These are phyloP conservation scores for Postia placenta DNA, from an alignment of 768 basidiomycete genomes.

Conservation along the genomic window DNA sequence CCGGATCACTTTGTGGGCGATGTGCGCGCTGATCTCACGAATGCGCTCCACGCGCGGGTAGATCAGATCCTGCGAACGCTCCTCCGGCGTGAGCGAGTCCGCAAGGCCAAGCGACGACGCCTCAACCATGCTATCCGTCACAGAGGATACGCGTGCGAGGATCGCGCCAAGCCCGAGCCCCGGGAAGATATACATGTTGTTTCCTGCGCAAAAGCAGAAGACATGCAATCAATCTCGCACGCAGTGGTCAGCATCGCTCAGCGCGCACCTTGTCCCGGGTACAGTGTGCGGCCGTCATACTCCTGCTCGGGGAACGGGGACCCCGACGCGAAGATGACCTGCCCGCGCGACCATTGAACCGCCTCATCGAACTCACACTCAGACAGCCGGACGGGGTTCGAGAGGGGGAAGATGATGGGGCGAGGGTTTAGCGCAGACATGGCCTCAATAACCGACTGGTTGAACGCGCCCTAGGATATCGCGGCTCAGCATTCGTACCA, in stretches of 20 bases:
- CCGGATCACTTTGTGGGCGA: conserved; percentile 72
- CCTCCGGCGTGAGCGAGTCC: conserved; percentile 63
- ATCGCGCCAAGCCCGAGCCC: conserved; percentile 80
- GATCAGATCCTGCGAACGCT: conserved; percentile 57
- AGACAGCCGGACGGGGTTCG: conserved; percentile 79
- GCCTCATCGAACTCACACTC: conserved; percentile 80
- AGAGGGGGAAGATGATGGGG: conserved; percentile 91
- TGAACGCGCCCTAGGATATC: conserved; percentile 60
- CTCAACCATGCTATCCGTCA: conserved; percentile 88
- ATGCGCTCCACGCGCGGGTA: conserved; percentile 85
- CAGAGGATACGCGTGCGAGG: conserved; percentile 55
- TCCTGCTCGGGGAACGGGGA: conserved; percentile 72
- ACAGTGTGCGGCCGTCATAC: conserved; percentile 49
- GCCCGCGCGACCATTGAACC: conserved; percentile 63
- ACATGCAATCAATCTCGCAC: too few relatives aligned
- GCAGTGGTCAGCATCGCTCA: background rate
- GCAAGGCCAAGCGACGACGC: conserved; percentile 79
- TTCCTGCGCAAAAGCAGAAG: conserved; percentile 34
- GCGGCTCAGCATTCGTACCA: background rate
- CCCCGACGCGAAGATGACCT: conserved; percentile 81
- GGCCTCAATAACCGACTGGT: conserved; percentile 55
- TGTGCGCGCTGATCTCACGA: conserved; percentile 74
- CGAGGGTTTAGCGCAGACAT: conserved; percentile 78
- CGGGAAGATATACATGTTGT: conserved; percentile 89
- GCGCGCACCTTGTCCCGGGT: conserved; percentile 64